Percentiles rank a stretch among this genome's conserved stretches.
Evolutionary conservation across 2,329 filamentous ascomycete species (phyloP).

Genomic region (Ceratocystis papillata): DNA sequence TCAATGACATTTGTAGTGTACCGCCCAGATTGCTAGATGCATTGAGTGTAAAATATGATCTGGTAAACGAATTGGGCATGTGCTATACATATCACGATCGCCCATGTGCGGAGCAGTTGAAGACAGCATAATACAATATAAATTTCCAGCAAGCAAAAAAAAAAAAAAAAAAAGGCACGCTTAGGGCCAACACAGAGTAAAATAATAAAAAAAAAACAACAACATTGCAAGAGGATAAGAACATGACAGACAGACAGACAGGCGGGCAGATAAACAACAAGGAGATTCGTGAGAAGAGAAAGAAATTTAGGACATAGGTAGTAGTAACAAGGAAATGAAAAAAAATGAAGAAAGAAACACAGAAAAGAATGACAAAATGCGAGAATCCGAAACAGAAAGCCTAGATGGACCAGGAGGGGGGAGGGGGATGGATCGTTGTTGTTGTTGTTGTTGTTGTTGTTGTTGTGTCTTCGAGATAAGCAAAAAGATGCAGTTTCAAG

Average conservation of each 20-base stretch:
- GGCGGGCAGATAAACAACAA: slow-evolving; percentile 2
- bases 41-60: no score
- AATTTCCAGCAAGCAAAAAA: no score
- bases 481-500: neutral
- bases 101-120: no score
- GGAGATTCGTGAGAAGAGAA: slow-evolving; percentile 10
- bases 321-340: slow-evolving; percentile 20
- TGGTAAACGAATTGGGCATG: no score
- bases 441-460: neutral
- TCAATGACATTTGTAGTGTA: neutral
- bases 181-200: slow-evolving; percentile 10
- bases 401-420: neutral
- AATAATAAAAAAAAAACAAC: slow-evolving; percentile 15
- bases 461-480: no score
- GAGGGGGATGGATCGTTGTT: neutral
- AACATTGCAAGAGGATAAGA: slow-evolving; percentile 23
- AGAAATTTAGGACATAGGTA: slow-evolving; percentile 6
- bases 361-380: slow-evolving; percentile 9
- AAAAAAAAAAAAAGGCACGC: neutral
- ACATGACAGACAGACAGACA: slow-evolving; percentile 17
- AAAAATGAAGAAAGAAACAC: slow-evolving; percentile 15
- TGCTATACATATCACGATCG: no score
- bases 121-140: no score
- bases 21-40: no score
- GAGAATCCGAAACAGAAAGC: neutral